Evolutionary conservation across 176 grass and related monocot genomes (phyloP), one percentile per base, ranked within the genome.

Genomic region (Oryza meyeriana): DNA sequence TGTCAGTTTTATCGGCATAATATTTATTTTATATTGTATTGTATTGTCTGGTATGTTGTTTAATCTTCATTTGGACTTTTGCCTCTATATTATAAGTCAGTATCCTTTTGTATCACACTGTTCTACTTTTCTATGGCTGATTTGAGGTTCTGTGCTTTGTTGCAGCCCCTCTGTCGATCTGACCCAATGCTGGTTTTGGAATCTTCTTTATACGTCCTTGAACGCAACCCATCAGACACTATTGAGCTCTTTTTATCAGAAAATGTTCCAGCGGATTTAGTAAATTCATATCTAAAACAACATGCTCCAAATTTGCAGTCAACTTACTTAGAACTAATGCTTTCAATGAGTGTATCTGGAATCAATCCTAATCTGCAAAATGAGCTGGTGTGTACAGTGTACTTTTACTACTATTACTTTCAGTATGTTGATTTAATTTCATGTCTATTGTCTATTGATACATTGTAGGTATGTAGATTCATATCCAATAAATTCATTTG

Each of bases 231-330:
- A 24, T 92, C 85, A 71, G 93, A 99, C 34, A 99, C 93, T 65
- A 99, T 99, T 83, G 89, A 99, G 72, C 87, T 99, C n/a, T 95
- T 99, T 88, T 92, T 99, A 67, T 95, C 89, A 58, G 93, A 94
- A 99, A 99, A 99, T 85, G 85, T 99, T 85, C 93, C 96, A 32
- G 93, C 96, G 62, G 93, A 99, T 88, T 87, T 99, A 87, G 93
- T 99, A 69, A 99, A 99, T 86, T 99, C 96, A 84, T 99, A 99
- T 81, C 84, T 99, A 81, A 99, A 99, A 84, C 93, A 99, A 25
- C 87, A 99, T 92, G 86, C 96, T 72, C 85, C 96, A 73, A 93
- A 92, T 83, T 86, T 99, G 91, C 96, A 99, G 84, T 99, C 96
- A 47, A 99, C 73, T 42, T 99, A 99, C 79, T 91, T 99, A 77